phyloP scores from a whole-genome alignment of 2,329 filamentous ascomycete species.

The Sordariomycetes sp. region DNA sequence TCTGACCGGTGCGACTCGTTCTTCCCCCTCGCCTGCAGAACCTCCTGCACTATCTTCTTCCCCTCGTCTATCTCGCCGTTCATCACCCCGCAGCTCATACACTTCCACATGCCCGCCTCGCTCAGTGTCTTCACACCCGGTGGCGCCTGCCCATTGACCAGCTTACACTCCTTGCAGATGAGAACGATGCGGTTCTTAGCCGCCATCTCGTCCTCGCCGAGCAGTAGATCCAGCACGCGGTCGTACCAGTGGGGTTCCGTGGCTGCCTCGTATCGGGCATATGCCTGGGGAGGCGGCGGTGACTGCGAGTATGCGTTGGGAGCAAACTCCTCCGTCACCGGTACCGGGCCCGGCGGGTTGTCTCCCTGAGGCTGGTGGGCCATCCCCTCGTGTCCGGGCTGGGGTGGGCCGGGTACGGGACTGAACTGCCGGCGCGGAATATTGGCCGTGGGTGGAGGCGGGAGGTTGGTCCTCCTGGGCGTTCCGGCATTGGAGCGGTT shows the following conservation, averaged over 20 bases:
- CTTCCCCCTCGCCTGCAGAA: conserved; percentile 27
- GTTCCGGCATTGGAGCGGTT: conserved; percentile 8
- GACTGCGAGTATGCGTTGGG: conserved; percentile 53
- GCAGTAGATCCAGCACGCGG: conserved; percentile 77
- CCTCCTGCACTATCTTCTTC: conserved; percentile 59
- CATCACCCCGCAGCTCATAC: conserved; percentile 68
- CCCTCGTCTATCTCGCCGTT: conserved; percentile 78
- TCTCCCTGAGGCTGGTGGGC: conserved; percentile 18
- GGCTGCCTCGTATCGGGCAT: conserved; percentile 9
- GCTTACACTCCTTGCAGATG: conserved; percentile 70
- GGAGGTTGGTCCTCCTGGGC: conserved; percentile 33
- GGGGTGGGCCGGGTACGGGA: conserved; percentile 14
- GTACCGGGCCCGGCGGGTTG: conserved; percentile 22
- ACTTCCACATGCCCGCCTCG: conserved; percentile 81
- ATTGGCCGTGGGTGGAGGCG: conserved; percentile 53
- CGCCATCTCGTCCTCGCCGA: conserved; percentile 90
- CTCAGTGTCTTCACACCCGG: conserved; percentile 68
- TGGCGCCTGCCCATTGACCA: conserved; percentile 93
- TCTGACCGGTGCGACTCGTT: not conserved
- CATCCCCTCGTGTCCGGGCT: conserved; percentile 17
- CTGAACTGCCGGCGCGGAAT: conserved; percentile 31
- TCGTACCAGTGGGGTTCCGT: conserved; percentile 74
- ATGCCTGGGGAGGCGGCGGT: conserved; percentile 9
- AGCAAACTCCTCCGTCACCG: conserved; percentile 47
- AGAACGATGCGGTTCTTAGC: conserved; percentile 84